Conservation (phyloP, 2,329 filamentous ascomycete genomes). For the Ophiocordyceps polyrhachis-furcata region DNA sequence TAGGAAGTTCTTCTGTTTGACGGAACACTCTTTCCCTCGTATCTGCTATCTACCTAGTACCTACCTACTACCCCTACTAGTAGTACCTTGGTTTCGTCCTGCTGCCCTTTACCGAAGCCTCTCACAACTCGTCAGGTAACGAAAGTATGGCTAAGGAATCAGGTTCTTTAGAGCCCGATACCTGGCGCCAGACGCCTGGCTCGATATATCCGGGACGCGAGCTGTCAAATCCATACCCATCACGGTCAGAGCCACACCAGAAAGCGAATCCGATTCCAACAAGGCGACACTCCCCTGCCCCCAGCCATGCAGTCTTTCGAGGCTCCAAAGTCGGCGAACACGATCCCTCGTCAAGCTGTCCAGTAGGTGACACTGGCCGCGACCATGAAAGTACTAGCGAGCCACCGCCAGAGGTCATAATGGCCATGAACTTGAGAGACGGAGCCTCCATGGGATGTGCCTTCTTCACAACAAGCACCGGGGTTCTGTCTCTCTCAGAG, state of each 20-base stretch:
- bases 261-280: neutral
- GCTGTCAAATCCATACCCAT: neutral
- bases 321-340: neutral
- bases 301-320: neutral
- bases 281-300: neutral
- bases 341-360: neutral
- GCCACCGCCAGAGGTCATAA: slow-evolving; percentile 40
- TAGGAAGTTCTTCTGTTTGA: no score
- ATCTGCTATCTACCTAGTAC: no score
- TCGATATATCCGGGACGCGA: neutral
- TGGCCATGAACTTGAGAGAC: slow-evolving; percentile 62
- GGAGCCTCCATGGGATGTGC: slow-evolving; percentile 61
- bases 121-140: neutral
- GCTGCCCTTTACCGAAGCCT: neutral
- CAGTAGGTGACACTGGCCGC: neutral
- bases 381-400: neutral
- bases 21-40: no score
- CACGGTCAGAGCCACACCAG: neutral
- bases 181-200: no score
- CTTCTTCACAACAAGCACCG: slow-evolving; percentile 56
- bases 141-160: neutral
- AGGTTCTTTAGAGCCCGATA: neutral
- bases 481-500: slow-evolving; percentile 56
- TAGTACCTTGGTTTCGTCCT: neutral
- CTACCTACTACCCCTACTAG: no score